Evolutionary conservation across 2,329 filamentous ascomycete species (phyloP).

Genomic region (Exophiala phaeomuriformis): DNA sequence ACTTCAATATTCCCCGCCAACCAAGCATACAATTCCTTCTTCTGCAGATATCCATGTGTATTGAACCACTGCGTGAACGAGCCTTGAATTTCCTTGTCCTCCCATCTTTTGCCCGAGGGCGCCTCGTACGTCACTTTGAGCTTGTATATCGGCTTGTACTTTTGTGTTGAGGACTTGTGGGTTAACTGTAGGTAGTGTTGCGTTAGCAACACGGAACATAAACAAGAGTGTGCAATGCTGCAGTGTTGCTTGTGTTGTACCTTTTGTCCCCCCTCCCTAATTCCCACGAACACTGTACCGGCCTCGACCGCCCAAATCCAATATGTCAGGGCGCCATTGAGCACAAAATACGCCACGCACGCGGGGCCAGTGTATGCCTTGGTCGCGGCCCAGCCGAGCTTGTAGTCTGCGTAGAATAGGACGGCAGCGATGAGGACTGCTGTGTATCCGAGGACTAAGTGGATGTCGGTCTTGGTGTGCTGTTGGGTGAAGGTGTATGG

Average conservation of each 20-base stretch:
- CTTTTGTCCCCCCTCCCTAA: constrained; percentile 60
- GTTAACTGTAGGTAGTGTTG: constrained; percentile 50
- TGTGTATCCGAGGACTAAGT: constrained; percentile 72
- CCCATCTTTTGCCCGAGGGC: constrained; percentile 34
- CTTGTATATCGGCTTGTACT: constrained; percentile 74
- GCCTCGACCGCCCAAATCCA: constrained; percentile 84
- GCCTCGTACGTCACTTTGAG: constrained; percentile 52
- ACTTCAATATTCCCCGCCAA: constrained; percentile 51
- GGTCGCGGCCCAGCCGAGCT: constrained; percentile 78
- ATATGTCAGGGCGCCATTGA: constrained; percentile 70
- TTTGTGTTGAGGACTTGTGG: constrained; percentile 65
- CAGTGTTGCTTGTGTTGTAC: constrained; percentile 27
- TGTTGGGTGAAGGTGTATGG: constrained; percentile 63
- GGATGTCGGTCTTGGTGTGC: constrained; percentile 72
- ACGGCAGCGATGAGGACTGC: constrained; percentile 72
- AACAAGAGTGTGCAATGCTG: not conserved
- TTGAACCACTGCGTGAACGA: constrained; percentile 57
- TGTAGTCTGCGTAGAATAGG: constrained; percentile 88
- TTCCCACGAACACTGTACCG: constrained; percentile 72
- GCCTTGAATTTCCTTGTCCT: constrained; percentile 46
- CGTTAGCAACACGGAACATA: not conserved
- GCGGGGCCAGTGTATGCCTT: constrained; percentile 74
- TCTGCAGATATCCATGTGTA: constrained; percentile 51
- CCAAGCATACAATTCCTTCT: constrained; percentile 56
- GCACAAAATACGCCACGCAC: constrained; percentile 67